Conservation (phyloP, 257 asterid genomes). For the Solanum paucissectum region DNA sequence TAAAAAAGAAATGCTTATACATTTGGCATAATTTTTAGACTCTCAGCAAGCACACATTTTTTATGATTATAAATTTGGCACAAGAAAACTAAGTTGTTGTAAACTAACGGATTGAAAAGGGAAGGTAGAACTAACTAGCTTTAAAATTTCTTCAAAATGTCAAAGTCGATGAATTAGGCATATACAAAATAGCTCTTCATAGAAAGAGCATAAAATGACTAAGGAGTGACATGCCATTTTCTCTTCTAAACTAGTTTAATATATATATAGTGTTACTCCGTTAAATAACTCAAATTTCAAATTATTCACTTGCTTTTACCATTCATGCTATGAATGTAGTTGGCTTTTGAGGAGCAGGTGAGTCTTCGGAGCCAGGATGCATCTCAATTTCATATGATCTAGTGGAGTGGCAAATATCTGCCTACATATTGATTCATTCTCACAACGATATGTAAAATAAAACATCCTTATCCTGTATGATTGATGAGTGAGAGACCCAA, state of each 20-base stretch:
- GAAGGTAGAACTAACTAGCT: neutral
- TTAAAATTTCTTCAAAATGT: too few species aligned
- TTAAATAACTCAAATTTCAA: too few species aligned
- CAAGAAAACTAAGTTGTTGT: too few species aligned
- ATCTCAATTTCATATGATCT: too few species aligned
- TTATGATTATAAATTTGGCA: too few species aligned
- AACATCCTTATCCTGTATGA: neutral
- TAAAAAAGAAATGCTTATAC: too few species aligned
- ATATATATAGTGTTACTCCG: too few species aligned
- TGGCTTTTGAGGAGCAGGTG: neutral
- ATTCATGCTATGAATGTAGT: too few species aligned
- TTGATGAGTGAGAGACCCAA: neutral
- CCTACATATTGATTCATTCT: neutral
- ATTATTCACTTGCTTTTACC: neutral
- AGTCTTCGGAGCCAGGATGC: too few species aligned
- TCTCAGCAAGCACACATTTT: too few species aligned
- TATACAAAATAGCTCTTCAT: neutral
- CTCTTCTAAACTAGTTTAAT: neutral
- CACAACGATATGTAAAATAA: neutral
- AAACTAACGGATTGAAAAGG: too few species aligned
- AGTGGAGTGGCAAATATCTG: neutral
- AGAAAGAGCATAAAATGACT: neutral
- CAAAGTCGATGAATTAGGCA: neutral
- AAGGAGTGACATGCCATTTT: neutral
- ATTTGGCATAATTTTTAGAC: too few species aligned